These are phyloP conservation scores for Verticillium nonalfalfae DNA, from an alignment of 2,329 filamentous ascomycete species.

Conservation along the genomic window DNA sequence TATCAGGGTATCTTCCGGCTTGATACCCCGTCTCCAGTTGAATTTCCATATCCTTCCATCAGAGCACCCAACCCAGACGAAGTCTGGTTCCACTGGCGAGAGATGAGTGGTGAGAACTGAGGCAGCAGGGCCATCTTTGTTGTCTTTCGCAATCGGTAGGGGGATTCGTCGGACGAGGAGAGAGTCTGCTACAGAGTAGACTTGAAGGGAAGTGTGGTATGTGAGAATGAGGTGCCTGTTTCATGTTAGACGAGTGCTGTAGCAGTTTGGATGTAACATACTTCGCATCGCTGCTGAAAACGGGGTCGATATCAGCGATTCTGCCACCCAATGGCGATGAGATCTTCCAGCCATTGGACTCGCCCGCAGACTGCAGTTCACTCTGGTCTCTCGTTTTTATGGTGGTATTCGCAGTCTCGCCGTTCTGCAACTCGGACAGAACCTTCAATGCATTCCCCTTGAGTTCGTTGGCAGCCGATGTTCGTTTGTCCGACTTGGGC, in stretches of 20 bases:
- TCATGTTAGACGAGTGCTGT: constrained; percentile 16
- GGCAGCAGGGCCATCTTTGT: constrained; percentile 17
- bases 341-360: constrained; percentile 44
- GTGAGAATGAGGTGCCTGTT: constrained; percentile 66
- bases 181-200: constrained; percentile 78
- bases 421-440: constrained; percentile 7
- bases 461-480: constrained; percentile 6
- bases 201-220: constrained; percentile 67
- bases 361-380: neutral
- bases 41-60: constrained; percentile 51
- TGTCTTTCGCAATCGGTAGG: constrained; percentile 28
- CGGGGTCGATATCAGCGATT: constrained; percentile 59
- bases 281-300: constrained; percentile 56
- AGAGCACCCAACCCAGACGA: constrained; percentile 55
- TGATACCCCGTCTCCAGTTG: constrained; percentile 48
- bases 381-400: neutral
- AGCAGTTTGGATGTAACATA: constrained; percentile 26
- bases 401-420: neutral
- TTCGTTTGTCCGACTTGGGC: constrained; percentile 3
- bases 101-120: constrained; percentile 35
- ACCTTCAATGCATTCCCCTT: constrained; percentile 11
- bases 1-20: constrained; percentile 33
- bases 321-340: constrained; percentile 60
- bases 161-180: constrained; percentile 69
- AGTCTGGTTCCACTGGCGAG: constrained; percentile 31